These are phyloP conservation scores for Boletellus ananiceps DNA, from an alignment of 768 basidiomycete species.

Conservation along the genomic window DNA sequence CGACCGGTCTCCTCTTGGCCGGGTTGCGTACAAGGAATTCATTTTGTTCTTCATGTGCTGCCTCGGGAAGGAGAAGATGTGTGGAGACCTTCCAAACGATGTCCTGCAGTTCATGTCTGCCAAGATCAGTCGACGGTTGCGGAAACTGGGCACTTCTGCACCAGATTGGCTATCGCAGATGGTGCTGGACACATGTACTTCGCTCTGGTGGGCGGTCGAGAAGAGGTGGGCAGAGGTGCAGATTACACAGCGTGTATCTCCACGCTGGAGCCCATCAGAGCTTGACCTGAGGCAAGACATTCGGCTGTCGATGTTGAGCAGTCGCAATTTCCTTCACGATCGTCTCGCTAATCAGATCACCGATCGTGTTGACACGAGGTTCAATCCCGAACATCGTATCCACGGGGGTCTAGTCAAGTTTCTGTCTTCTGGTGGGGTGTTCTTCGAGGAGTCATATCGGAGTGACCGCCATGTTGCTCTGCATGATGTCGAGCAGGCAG, in stretches of 20 bases:
- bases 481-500: constrained; percentile 35
- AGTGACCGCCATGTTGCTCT: constrained; percentile 18
- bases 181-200: constrained; percentile 5
- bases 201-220: constrained; percentile 21
- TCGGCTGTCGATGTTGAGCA: constrained; percentile 29
- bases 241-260: constrained; percentile 20
- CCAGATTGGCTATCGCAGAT: constrained; percentile 12
- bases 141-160: constrained; percentile 29
- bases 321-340: constrained; percentile 25
- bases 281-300: constrained; percentile 31
- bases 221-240: constrained; percentile 35
- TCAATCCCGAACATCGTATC: not conserved
- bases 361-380: not conserved
- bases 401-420: constrained; percentile 16
- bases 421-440: constrained; percentile 5
- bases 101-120: constrained; percentile 33
- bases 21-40: constrained; percentile 30
- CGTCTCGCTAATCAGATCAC: constrained; percentile 4
- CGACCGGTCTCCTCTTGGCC: constrained; percentile 9
- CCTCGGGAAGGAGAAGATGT: constrained; percentile 4
- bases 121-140: constrained; percentile 37
- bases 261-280: constrained; percentile 27
- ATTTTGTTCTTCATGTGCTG: constrained; percentile 27
- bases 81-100: constrained; percentile 25
- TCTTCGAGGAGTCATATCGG: constrained; percentile 4